Conservation (phyloP, 768 basidiomycete species). For the Panus rudis region DNA sequence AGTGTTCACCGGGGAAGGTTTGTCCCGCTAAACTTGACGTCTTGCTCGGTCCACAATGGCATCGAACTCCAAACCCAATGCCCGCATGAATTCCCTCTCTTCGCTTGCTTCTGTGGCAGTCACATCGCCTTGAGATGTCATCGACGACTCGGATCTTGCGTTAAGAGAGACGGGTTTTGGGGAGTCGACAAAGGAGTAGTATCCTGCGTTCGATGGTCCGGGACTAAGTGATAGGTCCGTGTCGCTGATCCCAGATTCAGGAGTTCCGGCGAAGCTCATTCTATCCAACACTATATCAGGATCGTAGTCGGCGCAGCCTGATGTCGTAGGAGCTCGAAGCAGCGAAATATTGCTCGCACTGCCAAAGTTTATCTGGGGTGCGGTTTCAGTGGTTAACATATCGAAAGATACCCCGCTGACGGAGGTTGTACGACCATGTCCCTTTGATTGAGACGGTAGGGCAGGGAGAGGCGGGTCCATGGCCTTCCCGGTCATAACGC, state of each 20-base stretch:
- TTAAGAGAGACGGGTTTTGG: constrained; percentile 1
- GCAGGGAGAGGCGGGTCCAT: background rate
- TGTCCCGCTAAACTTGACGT: no score
- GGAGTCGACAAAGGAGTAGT: constrained; percentile 8
- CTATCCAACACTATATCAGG: constrained; percentile 18
- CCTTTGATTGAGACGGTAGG: background rate
- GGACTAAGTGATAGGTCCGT: background rate
- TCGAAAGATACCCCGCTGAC: constrained; percentile 7
- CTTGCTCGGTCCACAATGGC: constrained; percentile 10
- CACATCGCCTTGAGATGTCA: background rate
- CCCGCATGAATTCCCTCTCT: constrained; percentile 17
- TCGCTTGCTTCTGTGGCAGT: constrained; percentile 12
- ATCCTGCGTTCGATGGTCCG: background rate
- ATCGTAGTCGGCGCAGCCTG: constrained; percentile 10
- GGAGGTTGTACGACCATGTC: constrained; percentile 2
- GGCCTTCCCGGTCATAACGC: constrained; percentile 1
- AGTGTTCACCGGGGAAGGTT: no score
- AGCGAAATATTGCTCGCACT: constrained; percentile 1
- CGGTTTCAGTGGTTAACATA: constrained; percentile 5
- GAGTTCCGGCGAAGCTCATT: constrained; percentile 22
- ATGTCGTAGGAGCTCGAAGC: background rate
- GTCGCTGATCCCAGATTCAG: constrained; percentile 4
- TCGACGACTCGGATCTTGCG: background rate
- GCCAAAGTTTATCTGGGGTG: constrained; percentile 5
- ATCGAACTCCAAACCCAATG: constrained; percentile 19